A percentile compares a stretch with the other conserved stretches of the same genome.
These are phyloP conservation scores for Malassezia psittaci DNA, from an alignment of 1,284 basidiomycete genomes.

Conservation along the genomic window DNA sequence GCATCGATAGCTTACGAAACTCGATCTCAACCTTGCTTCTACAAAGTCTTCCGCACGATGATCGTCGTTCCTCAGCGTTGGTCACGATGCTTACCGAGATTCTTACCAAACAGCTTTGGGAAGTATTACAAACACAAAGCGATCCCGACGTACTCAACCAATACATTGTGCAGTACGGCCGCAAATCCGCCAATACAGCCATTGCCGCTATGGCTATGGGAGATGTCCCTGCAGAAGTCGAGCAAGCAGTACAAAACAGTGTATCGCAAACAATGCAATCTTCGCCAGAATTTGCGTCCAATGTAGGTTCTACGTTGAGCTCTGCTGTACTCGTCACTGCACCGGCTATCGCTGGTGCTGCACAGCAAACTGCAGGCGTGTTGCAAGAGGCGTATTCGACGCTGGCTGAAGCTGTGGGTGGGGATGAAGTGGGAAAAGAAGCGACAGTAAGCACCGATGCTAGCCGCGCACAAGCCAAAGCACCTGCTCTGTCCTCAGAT, in stretches of 20 bases:
- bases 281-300: background rate
- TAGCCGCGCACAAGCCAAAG: background rate
- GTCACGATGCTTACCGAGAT: conserved; percentile 12
- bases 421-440: background rate
- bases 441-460: background rate
- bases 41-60: conserved; percentile 12
- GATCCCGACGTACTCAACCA: conserved; percentile 16
- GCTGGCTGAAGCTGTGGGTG: background rate
- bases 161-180: conserved; percentile 15
- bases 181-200: background rate
- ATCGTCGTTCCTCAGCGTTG: conserved; percentile 5
- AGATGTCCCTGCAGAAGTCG: background rate
- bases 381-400: conserved; percentile 1
- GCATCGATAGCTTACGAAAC: conserved; percentile 12
- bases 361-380: background rate
- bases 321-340: background rate
- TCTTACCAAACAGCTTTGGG: conserved; percentile 12
- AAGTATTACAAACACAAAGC: conserved; percentile 4
- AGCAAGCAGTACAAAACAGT: background rate
- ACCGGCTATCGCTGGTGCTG: background rate
- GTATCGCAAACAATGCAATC: background rate
- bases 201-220: background rate
- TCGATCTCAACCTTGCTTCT: conserved; percentile 7
- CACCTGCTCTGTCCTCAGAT: background rate
- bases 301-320: background rate